phyloP scores from a whole-genome alignment of 352 stramenopile genomes.

The Aphanomyces invadans region DNA sequence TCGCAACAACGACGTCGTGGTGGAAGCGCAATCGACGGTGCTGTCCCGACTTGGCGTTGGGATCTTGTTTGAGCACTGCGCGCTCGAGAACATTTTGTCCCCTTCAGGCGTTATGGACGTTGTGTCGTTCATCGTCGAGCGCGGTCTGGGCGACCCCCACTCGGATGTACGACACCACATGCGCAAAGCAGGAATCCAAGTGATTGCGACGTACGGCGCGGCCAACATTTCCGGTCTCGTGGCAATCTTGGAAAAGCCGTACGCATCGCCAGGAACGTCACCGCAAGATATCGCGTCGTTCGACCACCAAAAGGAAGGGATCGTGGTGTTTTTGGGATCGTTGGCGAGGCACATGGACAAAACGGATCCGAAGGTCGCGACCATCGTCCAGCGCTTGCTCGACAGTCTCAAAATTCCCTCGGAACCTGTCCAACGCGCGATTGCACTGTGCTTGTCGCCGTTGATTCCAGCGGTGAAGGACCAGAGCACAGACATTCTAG shows the following conservation, averaged over 20 bases:
- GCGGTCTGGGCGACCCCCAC: constrained; percentile 66
- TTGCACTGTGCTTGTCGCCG: constrained; percentile 84
- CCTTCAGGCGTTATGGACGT: constrained; percentile 53
- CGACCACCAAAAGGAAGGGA: constrained; percentile 84
- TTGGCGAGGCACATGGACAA: constrained; percentile 87
- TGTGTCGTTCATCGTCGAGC: constrained; percentile 74
- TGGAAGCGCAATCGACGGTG: constrained; percentile 48
- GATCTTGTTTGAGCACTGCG: constrained; percentile 64
- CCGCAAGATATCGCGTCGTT: constrained; percentile 44
- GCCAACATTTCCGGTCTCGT: constrained; percentile 59
- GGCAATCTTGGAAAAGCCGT: constrained; percentile 63
- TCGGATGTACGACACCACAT: constrained; percentile 67
- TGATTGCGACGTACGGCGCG: constrained; percentile 62
- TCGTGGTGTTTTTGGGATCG: constrained; percentile 85
- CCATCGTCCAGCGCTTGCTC: constrained; percentile 80
- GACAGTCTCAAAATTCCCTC: constrained; percentile 87
- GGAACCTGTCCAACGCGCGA: constrained; percentile 89
- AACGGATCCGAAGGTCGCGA: constrained; percentile 80
- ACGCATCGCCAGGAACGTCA: constrained; percentile 48
- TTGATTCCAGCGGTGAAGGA: constrained; percentile 80
- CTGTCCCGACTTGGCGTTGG: constrained; percentile 64
- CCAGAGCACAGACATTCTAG: constrained; percentile 63
- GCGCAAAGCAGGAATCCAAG: constrained; percentile 74
- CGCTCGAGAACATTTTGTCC: constrained; percentile 36
- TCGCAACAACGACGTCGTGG: constrained; percentile 41